Conservation (phyloP, 352 stramenopile species). For the Globisporangium nagaii region DNA sequence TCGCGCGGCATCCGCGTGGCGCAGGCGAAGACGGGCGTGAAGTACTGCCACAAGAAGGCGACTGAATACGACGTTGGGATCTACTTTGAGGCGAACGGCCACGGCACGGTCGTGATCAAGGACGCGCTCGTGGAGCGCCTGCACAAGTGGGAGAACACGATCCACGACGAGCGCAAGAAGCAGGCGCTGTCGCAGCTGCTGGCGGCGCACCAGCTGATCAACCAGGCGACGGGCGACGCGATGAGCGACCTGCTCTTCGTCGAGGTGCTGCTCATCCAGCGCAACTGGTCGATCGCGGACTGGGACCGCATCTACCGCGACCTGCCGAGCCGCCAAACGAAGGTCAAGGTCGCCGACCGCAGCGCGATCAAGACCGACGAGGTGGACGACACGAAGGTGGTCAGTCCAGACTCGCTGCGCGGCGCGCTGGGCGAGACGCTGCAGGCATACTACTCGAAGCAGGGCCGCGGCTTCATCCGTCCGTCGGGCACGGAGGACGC, state of each 20-base stretch:
- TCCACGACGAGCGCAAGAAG: slow-evolving; percentile 80
- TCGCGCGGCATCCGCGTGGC: slow-evolving; percentile 63
- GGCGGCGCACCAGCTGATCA: slow-evolving; percentile 89
- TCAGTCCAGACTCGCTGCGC: slow-evolving; percentile 57
- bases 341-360: slow-evolving; percentile 77
- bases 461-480: slow-evolving; percentile 90
- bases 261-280: slow-evolving; percentile 91
- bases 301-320: slow-evolving; percentile 96
- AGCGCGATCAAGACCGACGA: slow-evolving; percentile 52
- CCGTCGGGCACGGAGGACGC: slow-evolving; percentile 98
- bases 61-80: slow-evolving; percentile 96
- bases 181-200: slow-evolving; percentile 78
- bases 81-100: slow-evolving; percentile 99
- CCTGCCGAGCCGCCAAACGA: slow-evolving; percentile 89
- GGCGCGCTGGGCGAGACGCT: slow-evolving; percentile 43
- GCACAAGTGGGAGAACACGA: slow-evolving; percentile 66
- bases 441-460: slow-evolving; percentile 47
- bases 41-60: slow-evolving; percentile 96
- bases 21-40: slow-evolving; percentile 97
- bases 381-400: slow-evolving; percentile 62
- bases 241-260: slow-evolving; percentile 96
- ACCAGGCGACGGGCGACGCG: slow-evolving; percentile 97
- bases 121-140: slow-evolving; percentile 83
- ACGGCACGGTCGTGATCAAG: slow-evolving; percentile 98
- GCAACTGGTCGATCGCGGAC: slow-evolving; percentile 83